Evolutionary conservation across 371 early-diverging fungal species (phyloP), one percentile per base, ranked within the genome.

Genomic region (Syncephalastrum monosporum): DNA sequence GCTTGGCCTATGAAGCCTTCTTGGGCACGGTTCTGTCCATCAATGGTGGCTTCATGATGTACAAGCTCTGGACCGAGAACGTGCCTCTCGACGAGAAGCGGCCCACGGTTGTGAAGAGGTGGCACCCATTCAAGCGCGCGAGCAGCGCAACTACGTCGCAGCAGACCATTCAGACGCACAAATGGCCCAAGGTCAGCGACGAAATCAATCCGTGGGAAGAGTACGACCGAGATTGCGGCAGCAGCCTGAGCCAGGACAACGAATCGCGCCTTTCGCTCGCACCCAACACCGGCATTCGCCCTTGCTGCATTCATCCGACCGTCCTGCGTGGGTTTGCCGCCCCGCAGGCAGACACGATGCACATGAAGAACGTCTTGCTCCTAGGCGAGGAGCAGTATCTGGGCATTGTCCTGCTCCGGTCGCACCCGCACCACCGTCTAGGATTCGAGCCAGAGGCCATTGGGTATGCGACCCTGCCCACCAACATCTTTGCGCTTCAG

Each of bases 361-460:
- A 79, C 47, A 74, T 72, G 74, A 61, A 69, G 43, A 79, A 74
- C 53, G 72, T 74, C 0, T 46, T 79, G 17, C 45, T 79, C 8
- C 55, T 71, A 5, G 80, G 80, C 21, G 80, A 79, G 64, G 80
- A 79, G 16, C 74, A 67, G 15, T 66, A 69, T 12, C 48, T 76
- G 7, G 60, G 77, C 3, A 60, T 63, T 25, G 67, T 76, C 6
- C 59, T 79, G 15, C 54, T 79, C 16, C 63, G 59, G 44, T 74
- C 80, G 0, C 73, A 74, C 47, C 77, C 80, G 3, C 55, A 58
- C 2, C 66, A 69, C 47, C 73, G 68, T 4, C 67, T 79, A 14
- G 80, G 75, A 5, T 79, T 79, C 44, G 80, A 76, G 45, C 77
- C 80, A 6, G 77, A 74, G 29, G 80, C 80, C 1, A 64, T 76